These are phyloP conservation scores for Colletotrichum zoysiae DNA, from an alignment of 2,329 filamentous ascomycete genomes.

Conservation along the genomic window DNA sequence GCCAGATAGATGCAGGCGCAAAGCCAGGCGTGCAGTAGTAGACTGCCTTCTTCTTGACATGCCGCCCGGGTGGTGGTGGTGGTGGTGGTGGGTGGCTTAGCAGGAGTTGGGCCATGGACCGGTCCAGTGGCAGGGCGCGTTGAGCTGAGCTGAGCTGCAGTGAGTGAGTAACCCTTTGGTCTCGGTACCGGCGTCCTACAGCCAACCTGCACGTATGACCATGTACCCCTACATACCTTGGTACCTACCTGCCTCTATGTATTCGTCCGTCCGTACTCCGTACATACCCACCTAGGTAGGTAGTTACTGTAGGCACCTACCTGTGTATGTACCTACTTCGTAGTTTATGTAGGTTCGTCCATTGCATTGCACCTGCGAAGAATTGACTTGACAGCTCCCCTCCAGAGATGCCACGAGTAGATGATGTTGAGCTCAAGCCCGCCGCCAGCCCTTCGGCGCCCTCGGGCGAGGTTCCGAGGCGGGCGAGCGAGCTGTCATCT, in stretches of 20 bases:
- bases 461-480: background rate
- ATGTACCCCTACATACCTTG: background rate
- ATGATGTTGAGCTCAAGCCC: background rate
- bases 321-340: background rate
- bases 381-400: background rate
- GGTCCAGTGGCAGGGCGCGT: constrained; percentile 1
- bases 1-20: constrained; percentile 11
- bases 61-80: background rate
- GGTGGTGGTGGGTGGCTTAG: constrained; percentile 7
- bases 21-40: constrained; percentile 1
- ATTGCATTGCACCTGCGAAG: constrained; percentile 5
- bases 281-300: too few species aligned
- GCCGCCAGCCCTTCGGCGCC: background rate
- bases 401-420: background rate
- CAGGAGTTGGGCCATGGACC: background rate
- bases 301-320: background rate
- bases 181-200: background rate
- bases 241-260: background rate
- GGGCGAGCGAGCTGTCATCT: constrained; percentile 1
- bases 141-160: constrained; percentile 2
- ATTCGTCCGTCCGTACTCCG: too few species aligned
- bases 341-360: too few species aligned
- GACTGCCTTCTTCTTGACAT: background rate
- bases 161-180: background rate
- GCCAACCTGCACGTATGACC: background rate